Conservation (phyloP, 257 asterid genomes). For the Lycium ferocissimum region DNA sequence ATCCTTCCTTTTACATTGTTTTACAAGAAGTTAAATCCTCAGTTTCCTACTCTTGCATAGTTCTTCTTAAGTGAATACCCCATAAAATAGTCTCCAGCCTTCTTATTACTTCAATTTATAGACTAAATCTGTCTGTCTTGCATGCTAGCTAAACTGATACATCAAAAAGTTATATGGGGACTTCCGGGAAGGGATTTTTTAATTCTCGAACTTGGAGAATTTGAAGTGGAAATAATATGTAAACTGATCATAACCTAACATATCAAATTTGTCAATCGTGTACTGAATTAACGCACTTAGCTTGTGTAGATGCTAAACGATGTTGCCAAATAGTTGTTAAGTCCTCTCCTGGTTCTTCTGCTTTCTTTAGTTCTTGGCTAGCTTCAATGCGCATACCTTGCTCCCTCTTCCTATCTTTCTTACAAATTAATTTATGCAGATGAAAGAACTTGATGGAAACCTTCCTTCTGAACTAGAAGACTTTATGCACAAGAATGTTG, state of each 20-base stretch:
- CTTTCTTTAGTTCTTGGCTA: background rate
- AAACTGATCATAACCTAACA: slow-evolving; percentile 8
- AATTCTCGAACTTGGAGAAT: background rate
- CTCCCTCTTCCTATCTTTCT: slow-evolving; percentile 29
- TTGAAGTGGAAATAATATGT: slow-evolving; percentile 7
- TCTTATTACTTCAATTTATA: background rate
- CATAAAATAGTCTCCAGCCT: too few species aligned
- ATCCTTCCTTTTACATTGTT: background rate
- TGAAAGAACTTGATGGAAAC: slow-evolving; percentile 68
- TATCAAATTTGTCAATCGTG: slow-evolving; percentile 14
- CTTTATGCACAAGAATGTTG: slow-evolving; percentile 47
- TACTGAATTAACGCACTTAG: background rate
- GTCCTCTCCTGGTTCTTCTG: slow-evolving; percentile 5
- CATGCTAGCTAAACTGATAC: slow-evolving; percentile 17
- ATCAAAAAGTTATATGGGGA: background rate
- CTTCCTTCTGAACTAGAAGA: slow-evolving; percentile 73
- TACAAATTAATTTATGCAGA: slow-evolving; percentile 47
- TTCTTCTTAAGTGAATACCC: background rate
- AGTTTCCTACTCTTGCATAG: background rate
- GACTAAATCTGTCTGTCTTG: background rate
- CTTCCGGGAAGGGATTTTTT: background rate
- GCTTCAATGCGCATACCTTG: slow-evolving; percentile 19
- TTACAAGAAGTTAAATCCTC: background rate
- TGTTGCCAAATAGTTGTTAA: slow-evolving; percentile 6
- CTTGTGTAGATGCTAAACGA: background rate